Conservation (phyloP, 2,329 filamentous ascomycete species). For the Talaromyces sp. region DNA sequence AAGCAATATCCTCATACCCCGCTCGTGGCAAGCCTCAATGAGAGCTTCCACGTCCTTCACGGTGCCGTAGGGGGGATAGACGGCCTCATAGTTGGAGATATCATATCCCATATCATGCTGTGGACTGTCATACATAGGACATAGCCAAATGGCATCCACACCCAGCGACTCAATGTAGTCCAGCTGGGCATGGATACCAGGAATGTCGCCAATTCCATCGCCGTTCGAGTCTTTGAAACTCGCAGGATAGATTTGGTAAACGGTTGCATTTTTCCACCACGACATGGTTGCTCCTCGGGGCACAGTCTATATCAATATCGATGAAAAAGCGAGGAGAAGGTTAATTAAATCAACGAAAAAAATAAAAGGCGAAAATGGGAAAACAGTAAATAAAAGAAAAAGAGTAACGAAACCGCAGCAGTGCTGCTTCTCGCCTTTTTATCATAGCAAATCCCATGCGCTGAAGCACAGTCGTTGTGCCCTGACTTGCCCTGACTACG, state of each 20-base stretch:
- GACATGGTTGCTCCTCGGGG: not conserved
- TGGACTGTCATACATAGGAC: slow-evolving; percentile 51
- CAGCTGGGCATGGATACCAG: slow-evolving; percentile 28
- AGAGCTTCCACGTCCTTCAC: slow-evolving; percentile 47
- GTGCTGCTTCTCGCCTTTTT: not conserved
- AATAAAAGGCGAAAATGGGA: not conserved
- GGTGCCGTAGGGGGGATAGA: slow-evolving; percentile 49
- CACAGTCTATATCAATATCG: too few relatives aligned
- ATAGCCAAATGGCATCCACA: slow-evolving; percentile 34
- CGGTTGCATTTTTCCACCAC: slow-evolving; percentile 41
- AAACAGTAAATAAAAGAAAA: not conserved
- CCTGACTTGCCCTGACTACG: not conserved
- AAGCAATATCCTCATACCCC: slow-evolving; percentile 50
- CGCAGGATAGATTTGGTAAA: slow-evolving; percentile 32
- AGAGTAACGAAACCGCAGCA: not conserved
- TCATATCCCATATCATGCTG: slow-evolving; percentile 56
- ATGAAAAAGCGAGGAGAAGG: not conserved
- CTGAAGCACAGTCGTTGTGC: too few relatives aligned
- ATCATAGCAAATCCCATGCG: not conserved
- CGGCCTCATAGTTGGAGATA: slow-evolving; percentile 51
- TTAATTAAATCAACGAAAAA: not conserved
- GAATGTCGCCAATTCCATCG: slow-evolving; percentile 35
- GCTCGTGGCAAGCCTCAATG: slow-evolving; percentile 42
- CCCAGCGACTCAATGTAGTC: slow-evolving; percentile 31
- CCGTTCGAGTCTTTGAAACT: slow-evolving; percentile 36